phyloP scores from a whole-genome alignment of 2,329 filamentous ascomycete genomes.

The Neonectria ditissima region DNA sequence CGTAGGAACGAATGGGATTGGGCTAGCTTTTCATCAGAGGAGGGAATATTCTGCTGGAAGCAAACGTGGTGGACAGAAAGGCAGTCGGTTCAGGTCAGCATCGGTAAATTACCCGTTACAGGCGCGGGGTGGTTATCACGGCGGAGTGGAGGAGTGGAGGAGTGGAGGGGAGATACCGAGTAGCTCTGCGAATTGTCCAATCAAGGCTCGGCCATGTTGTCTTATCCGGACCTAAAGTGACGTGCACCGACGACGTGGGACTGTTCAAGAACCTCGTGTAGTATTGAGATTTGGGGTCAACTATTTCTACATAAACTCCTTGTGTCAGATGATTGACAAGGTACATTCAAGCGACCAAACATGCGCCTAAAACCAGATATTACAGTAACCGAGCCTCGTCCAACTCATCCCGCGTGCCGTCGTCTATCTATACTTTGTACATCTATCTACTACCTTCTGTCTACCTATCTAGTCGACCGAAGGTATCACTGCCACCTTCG shows the following conservation, averaged over 20 bases:
- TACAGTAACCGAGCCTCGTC: no score
- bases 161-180: conserved; percentile 1
- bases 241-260: conserved; percentile 11
- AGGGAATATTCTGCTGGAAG: not conserved
- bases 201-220: conserved; percentile 26
- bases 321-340: not conserved
- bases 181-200: conserved; percentile 31
- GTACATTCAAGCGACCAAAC: not conserved
- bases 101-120: not conserved
- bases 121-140: not conserved
- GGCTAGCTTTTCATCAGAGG: not conserved
- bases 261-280: not conserved
- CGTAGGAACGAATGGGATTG: conserved; percentile 19
- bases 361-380: no score
- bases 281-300: no score
- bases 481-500: no score
- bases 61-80: not conserved
- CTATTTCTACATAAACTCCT: no score
- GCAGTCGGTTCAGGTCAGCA: not conserved
- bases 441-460: no score
- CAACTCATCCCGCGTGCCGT: no score
- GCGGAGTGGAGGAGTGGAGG: not conserved
- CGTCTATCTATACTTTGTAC: not conserved
- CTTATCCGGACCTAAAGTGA: conserved; percentile 31
- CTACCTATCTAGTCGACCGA: no score